Evolutionary conservation across 139 green algal species (phyloP).

Genomic region (Pleodorina starrii): DNA sequence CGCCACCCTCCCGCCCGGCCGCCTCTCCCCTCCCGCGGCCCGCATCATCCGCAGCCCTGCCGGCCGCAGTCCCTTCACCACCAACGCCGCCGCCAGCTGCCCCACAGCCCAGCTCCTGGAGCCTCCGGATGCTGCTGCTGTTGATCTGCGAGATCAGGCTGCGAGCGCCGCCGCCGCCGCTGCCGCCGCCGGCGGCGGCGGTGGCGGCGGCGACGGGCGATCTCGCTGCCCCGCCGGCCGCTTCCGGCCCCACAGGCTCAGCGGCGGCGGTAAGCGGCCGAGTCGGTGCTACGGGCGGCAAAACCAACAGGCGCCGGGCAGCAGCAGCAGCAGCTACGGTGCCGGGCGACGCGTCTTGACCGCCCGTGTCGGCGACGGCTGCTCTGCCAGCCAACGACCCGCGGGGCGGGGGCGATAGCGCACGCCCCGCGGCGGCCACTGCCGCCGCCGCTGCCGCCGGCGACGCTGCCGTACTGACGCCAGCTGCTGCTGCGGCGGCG

Average conservation of each 20-base stretch:
- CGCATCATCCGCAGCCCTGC: neutral
- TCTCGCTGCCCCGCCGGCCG: neutral
- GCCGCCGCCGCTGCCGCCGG: conserved; percentile 8
- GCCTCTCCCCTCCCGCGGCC: neutral
- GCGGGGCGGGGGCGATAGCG: no score
- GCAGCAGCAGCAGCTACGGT: neutral
- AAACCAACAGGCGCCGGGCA: neutral
- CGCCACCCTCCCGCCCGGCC: neutral
- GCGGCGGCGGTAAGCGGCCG: no score
- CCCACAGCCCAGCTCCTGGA: neutral
- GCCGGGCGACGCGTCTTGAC: no score
- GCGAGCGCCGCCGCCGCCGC: neutral
- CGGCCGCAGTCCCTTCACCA: no score
- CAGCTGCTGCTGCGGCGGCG: neutral
- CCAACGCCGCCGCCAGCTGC: neutral
- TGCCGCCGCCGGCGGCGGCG: neutral
- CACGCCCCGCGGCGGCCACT: no score
- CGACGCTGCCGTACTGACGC: no score
- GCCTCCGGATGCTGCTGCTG: conserved; percentile 33
- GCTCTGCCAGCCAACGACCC: no score
- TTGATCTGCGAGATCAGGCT: conserved; percentile 50
- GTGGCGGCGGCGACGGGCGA: neutral
- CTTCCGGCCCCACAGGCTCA: neutral
- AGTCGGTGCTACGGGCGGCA: neutral
- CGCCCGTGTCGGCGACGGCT: no score